Conservation (phyloP, 2,329 filamentous ascomycete species). For the Aspergillus sp. region DNA sequence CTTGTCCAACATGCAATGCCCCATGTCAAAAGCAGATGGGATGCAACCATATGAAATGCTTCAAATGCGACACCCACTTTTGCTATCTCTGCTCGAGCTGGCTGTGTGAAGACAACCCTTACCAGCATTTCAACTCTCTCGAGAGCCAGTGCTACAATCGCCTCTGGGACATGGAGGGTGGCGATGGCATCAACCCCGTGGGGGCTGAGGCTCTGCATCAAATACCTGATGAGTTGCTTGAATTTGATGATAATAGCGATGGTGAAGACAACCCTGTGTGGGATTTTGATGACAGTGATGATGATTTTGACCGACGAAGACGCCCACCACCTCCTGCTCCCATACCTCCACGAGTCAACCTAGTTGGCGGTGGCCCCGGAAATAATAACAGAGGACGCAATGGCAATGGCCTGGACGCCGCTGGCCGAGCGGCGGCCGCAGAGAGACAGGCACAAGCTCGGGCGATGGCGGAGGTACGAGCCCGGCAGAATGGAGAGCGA, state of each 20-base stretch:
- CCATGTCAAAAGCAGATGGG: constrained; percentile 87
- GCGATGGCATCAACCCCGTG: constrained; percentile 55
- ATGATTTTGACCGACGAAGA: constrained; percentile 20
- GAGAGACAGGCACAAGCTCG: constrained; percentile 34
- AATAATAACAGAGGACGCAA: constrained; percentile 22
- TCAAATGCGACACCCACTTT: constrained; percentile 84
- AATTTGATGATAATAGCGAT: constrained; percentile 29
- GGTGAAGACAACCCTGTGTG: constrained; percentile 22
- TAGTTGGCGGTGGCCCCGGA: constrained; percentile 19
- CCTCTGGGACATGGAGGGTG: constrained; percentile 83
- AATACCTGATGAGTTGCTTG: constrained; percentile 36
- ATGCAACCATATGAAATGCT: constrained; percentile 96
- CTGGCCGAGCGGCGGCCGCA: constrained; percentile 32
- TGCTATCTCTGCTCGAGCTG: constrained; percentile 92
- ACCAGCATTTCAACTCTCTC: constrained; percentile 76
- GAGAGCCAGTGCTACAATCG: constrained; percentile 73
- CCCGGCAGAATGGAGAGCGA: constrained; percentile 6
- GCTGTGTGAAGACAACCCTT: constrained; percentile 76
- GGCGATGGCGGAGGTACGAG: constrained; percentile 33
- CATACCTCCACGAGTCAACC: constrained; percentile 24
- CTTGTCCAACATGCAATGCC: constrained; percentile 81
- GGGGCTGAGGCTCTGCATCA: constrained; percentile 35
- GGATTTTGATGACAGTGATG: constrained; percentile 21
- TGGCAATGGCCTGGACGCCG: constrained; percentile 21
- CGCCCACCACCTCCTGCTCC: constrained; percentile 38